Percentiles rank a stretch among this genome's conserved stretches.
Conservation (phyloP, 1,284 basidiomycete species). For the Fomitopsis schrenkii region DNA sequence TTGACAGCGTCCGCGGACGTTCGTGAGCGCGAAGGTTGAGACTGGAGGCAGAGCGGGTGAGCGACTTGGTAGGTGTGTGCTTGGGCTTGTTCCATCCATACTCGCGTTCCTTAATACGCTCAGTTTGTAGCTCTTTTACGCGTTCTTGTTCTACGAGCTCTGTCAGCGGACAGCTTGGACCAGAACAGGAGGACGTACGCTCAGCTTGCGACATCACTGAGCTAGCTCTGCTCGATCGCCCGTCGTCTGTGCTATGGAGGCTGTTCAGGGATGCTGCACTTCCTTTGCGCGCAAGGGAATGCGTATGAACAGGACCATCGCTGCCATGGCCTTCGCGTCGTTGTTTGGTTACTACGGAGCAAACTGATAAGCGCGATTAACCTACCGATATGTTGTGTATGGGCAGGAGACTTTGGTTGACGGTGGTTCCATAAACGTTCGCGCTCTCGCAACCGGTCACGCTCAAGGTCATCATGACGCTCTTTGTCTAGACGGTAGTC, state of each 20-base stretch:
- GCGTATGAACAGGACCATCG: slow-evolving; percentile 13
- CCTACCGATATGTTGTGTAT: not conserved
- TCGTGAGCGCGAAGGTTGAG: slow-evolving; percentile 19
- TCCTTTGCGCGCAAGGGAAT: slow-evolving; percentile 24
- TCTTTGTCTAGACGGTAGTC: slow-evolving; percentile 10
- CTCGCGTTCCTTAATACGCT: slow-evolving; percentile 43
- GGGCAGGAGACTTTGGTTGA: slow-evolving; percentile 13
- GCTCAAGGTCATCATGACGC: slow-evolving; percentile 10
- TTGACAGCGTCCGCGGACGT: slow-evolving; percentile 18
- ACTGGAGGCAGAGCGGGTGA: slow-evolving; percentile 25
- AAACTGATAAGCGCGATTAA: not conserved
- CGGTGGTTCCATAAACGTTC: slow-evolving; percentile 23
- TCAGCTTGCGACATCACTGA: slow-evolving; percentile 44
- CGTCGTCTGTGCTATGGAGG: slow-evolving; percentile 29
- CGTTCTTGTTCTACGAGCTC: slow-evolving; percentile 38
- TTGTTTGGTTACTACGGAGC: not conserved
- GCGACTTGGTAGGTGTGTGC: slow-evolving; percentile 11
- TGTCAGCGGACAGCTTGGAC: not conserved
- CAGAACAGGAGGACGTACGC: slow-evolving; percentile 29
- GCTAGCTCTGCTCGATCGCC: slow-evolving; percentile 36
- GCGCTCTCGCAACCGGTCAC: slow-evolving; percentile 17
- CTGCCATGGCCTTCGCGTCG: slow-evolving; percentile 1
- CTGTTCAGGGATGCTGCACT: slow-evolving; percentile 32
- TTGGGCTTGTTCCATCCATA: slow-evolving; percentile 53
- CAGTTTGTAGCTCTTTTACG: slow-evolving; percentile 36